These are phyloP conservation scores for Kwoniella heveanensis DNA, from an alignment of 768 basidiomycete species.

Conservation along the genomic window DNA sequence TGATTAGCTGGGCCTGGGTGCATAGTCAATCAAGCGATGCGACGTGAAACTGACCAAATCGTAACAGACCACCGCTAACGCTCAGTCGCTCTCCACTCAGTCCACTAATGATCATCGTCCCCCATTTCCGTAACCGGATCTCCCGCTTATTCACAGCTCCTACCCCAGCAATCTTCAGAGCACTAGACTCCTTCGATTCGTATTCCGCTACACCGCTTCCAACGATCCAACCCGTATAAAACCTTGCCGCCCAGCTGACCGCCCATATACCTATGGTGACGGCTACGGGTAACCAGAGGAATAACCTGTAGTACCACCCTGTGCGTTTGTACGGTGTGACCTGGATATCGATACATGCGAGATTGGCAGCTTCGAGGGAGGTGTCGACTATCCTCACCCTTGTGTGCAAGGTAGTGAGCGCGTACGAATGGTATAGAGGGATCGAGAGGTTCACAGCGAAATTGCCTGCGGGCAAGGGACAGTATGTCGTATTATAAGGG, in stretches of 20 bases:
- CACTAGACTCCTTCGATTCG: constrained; percentile 61
- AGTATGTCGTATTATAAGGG: constrained; percentile 61
- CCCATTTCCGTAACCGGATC: constrained; percentile 67
- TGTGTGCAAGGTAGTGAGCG: constrained; percentile 80
- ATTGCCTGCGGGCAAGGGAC: constrained; percentile 75
- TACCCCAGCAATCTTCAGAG: constrained; percentile 26
- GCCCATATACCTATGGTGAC: constrained; percentile 80
- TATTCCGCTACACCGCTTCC: constrained; percentile 66
- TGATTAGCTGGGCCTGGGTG: constrained; percentile 4
- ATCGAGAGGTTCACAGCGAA: constrained; percentile 75
- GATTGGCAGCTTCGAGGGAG: constrained; percentile 65
- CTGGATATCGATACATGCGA: constrained; percentile 76
- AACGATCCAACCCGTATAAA: constrained; percentile 72
- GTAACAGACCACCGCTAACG: constrained; percentile 77
- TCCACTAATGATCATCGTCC: constrained; percentile 87
- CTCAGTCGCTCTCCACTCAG: constrained; percentile 88
- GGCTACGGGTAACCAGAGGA: constrained; percentile 64
- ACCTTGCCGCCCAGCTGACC: constrained; percentile 63
- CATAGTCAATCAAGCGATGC: no score
- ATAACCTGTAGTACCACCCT: constrained; percentile 58
- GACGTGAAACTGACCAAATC: constrained; percentile 73
- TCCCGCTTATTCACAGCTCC: constrained; percentile 34
- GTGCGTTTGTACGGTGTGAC: constrained; percentile 66
- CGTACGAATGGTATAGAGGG: constrained; percentile 67
- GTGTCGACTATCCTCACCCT: constrained; percentile 87